Evolutionary conservation across 306 rosid species (phyloP), one percentile per base, ranked within the genome.

Genomic region (Cucumis hystrix): DNA sequence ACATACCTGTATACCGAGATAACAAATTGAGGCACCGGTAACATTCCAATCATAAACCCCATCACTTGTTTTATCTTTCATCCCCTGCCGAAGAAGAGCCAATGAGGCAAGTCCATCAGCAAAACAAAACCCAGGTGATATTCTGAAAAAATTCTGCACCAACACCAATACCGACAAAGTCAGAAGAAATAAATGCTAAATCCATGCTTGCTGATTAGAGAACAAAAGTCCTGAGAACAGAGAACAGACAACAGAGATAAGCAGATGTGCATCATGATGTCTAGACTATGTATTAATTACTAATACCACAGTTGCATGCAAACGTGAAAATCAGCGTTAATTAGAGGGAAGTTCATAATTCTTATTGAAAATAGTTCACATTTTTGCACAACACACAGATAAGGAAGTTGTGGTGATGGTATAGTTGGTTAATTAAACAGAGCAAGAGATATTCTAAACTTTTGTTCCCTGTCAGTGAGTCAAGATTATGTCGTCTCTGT

Each of bases 61-160:
- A 79, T 85, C 83, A 82, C 92, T 95, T 57, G 97, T 83, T 85
- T 89, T 89, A 85, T 92, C 92, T 82, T 88, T 95, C 97, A 95
- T 90, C 83, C 91, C 99, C 87, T 95, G 99, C 65, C 96, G 89
- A 61, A 95, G 85, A 87, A 95, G 97, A 85, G 99, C 99, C 79
- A 95, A 82, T 35, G 99, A 95, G 54, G 96, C 97, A 73, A 95
- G 93, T 64, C 97, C 99, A n/a, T 92, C 99, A 83, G 97, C 96
- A 84, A 95, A 92, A 86, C 97, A 95, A 89, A 95, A 95, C 80
- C 96, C 99, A 74, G 97, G 99, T 79, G 91, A 90, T 83, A 95
- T 87, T 86, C 98, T 92, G 88, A 95, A 92, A 79, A 92, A 89
- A 74, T 90, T 92, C 97, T 92, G 98, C 79, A 75, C 83, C 52